These are phyloP conservation scores for Hirschfeldia incana DNA, from an alignment of 345 rosid genomes.

Conservation along the genomic window DNA sequence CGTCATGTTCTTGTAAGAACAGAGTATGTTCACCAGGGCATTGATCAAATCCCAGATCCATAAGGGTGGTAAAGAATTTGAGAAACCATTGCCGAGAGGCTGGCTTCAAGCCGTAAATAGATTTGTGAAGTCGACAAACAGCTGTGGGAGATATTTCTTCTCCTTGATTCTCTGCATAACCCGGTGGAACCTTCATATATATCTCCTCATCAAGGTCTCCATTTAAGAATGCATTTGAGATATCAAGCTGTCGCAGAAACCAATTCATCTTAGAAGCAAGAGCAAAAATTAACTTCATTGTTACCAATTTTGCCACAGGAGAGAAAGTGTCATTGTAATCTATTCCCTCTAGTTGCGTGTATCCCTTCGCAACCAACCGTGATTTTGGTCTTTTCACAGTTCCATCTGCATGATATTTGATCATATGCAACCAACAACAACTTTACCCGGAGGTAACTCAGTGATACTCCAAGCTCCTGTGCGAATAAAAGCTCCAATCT, in stretches of 20 bases:
- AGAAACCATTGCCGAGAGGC: no score
- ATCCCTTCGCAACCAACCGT: not conserved
- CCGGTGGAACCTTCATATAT: no score
- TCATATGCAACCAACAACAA: not conserved
- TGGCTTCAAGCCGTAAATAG: no score
- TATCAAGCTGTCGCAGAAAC: not conserved
- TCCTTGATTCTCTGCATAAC: no score
- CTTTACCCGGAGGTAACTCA: not conserved
- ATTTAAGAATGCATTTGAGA: no score
- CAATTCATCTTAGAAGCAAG: not conserved
- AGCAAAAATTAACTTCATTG: not conserved
- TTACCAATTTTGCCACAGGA: not conserved
- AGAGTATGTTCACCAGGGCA: no score
- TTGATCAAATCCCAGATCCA: no score
- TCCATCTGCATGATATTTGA: not conserved
- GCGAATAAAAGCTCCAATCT: not conserved
- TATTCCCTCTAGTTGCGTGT: not conserved
- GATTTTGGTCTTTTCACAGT: not conserved
- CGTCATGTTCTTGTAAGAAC: no score
- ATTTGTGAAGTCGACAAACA: no score
- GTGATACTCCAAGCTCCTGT: not conserved
- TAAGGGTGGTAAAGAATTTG: no score
- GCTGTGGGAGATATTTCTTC: no score
- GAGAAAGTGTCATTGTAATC: not conserved
- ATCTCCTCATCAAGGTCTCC: no score